These are phyloP conservation scores for Dioscorea cayenensis DNA, from an alignment of 116 monocot genomes.

Conservation along the genomic window DNA sequence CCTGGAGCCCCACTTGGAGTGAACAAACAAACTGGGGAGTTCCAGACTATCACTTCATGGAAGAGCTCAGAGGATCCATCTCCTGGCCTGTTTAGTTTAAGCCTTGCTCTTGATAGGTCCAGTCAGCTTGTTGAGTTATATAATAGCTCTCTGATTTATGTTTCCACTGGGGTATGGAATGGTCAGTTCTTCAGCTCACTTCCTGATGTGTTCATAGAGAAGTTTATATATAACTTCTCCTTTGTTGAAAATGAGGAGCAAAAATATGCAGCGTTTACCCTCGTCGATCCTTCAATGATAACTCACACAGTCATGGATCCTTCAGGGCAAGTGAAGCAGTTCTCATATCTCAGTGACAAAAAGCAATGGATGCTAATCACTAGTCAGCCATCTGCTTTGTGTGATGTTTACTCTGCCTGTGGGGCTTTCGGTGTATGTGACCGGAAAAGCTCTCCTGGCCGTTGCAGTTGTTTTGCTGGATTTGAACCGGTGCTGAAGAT, in stretches of 20 bases:
- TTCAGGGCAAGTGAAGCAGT: not conserved
- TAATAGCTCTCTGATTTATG: conserved; percentile 21
- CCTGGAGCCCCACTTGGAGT: conserved; percentile 16
- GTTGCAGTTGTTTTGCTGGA: conserved; percentile 9
- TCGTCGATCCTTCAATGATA: not conserved
- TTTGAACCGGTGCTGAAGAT: not conserved
- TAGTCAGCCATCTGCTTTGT: not conserved
- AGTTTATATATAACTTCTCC: not conserved
- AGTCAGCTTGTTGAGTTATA: conserved; percentile 11
- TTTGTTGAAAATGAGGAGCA: not conserved
- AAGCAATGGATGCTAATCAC: not conserved
- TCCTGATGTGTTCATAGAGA: not conserved
- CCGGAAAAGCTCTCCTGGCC: not conserved
- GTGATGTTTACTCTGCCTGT: not conserved
- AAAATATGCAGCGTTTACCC: not conserved
- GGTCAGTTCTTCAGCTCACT: conserved; percentile 21
- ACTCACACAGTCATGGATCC: not conserved
- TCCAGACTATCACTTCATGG: conserved; percentile 15
- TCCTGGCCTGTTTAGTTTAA: not conserved
- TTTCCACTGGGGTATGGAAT: conserved; percentile 31
- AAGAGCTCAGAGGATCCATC: conserved; percentile 15
- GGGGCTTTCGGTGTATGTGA: not conserved
- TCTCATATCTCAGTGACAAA: not conserved
- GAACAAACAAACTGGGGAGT: conserved; percentile 10
- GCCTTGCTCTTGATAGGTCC: not conserved